Base-by-base conservation (phyloP, 495 filamentous ascomycete genomes). In the Aspergillus heteromorphus region DNA sequence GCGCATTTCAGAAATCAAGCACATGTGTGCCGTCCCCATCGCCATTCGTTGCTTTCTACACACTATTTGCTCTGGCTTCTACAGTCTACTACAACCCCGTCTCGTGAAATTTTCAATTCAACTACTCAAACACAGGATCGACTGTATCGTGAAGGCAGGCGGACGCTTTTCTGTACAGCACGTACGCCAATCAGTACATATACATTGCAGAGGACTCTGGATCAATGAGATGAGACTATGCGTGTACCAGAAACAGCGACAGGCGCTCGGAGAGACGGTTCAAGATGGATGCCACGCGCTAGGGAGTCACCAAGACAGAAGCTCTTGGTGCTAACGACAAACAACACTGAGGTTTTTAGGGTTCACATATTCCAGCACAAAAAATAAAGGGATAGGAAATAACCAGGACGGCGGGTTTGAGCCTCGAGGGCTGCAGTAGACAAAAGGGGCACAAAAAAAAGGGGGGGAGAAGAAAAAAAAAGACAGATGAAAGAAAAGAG, bases 81-180 rank as follows among this genome's bases (percentile, higher is more conserved):
- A n/a, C n/a, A n/a, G n/a, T n/a, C n/a, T 9, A 7, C 2, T 7
- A 1, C 9, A 34, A 13, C n/a, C 10, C n/a, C 5, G 34, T 38
- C 34, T 38, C 34, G 34, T 38, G 34, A 38, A 14, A 45, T 31
- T 45, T 25, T 43, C 18, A 18, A 21, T 34, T 47, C 36, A 38
- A 49, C 23, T 57, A 54, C 40, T 62, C 18, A 56, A 48, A 53
- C 30, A 58, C 36, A 40, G 13, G 51, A 53, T 50, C 2, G 42
- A 53, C 49, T 58, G 53, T 54, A 53, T 56, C 29, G 51, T 49
- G 50, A 61, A 45, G 48, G 53, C 49, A 45, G 48, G 53, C 49
- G 42, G 50, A 54, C 55, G 58, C 57, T 62, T 55, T 58, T 71
- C 71, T 73, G 55, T 72, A 74, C 67, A 71, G 64, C 63, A 63